Evolutionary conservation across 2,329 filamentous ascomycete genomes (phyloP).

Genomic region (Hyphodiscus sp.): DNA sequence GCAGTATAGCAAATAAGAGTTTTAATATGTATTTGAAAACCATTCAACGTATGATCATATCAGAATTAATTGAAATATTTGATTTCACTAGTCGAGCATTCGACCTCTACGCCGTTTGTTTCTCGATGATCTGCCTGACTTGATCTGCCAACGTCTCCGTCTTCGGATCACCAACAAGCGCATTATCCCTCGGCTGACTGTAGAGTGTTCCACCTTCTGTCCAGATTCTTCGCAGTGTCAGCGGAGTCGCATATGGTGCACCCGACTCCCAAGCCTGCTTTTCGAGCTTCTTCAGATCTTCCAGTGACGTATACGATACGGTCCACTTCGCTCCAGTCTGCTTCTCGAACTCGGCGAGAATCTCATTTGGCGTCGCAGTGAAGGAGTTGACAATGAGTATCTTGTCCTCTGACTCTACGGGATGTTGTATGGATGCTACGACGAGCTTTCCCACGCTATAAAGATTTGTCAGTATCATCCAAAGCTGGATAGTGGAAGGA

Average conservation of each 20-base stretch:
- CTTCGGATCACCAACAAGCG: constrained; percentile 45
- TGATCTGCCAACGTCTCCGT: constrained; percentile 44
- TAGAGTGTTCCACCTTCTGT: constrained; percentile 66
- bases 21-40: too few relatives aligned
- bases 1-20: too few relatives aligned
- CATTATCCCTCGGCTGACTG: constrained; percentile 56
- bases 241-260: constrained; percentile 43
- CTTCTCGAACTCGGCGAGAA: constrained; percentile 31
- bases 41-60: too few relatives aligned
- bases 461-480: constrained; percentile 18
- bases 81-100: too few relatives aligned
- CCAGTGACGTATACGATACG: constrained; percentile 23
- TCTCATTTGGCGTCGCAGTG: constrained; percentile 30
- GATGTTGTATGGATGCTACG: constrained; percentile 31
- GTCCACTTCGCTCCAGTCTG: constrained; percentile 31
- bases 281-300: constrained; percentile 49
- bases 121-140: not conserved
- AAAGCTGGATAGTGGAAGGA: not conserved
- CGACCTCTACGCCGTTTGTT: not conserved
- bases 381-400: constrained; percentile 33
- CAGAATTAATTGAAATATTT: too few relatives aligned
- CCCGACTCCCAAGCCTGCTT: constrained; percentile 49
- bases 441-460: constrained; percentile 39
- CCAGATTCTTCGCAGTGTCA: constrained; percentile 66
- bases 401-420: constrained; percentile 30